Conservation (phyloP, 163 green algal species). For the Scenedesmus sp. region DNA sequence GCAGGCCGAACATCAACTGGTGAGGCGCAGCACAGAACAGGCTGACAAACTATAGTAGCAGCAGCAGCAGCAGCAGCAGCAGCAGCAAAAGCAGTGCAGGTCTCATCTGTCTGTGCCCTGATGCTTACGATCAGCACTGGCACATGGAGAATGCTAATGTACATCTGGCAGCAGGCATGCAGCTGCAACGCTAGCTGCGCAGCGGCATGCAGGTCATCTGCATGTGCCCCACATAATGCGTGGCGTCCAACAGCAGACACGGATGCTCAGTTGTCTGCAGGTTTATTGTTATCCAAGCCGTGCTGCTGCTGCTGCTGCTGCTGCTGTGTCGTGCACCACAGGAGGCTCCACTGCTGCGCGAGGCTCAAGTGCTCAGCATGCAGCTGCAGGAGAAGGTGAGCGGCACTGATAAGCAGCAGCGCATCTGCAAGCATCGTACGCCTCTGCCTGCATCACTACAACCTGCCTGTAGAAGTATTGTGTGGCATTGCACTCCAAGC, state of each 20-base stretch:
- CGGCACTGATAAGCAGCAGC: neutral
- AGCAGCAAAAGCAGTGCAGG: neutral
- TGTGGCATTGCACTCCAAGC: too few relatives aligned
- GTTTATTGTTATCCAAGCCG: too few relatives aligned
- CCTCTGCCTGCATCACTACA: neutral
- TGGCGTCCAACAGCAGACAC: neutral
- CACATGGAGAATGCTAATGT: too few relatives aligned
- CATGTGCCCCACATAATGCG: neutral
- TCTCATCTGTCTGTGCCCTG: too few relatives aligned
- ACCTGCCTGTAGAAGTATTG: too few relatives aligned
- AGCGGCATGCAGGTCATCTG: neutral
- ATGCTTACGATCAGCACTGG: too few relatives aligned
- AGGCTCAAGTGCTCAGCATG: neutral
- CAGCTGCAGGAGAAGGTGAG: conserved; percentile 16
- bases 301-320: neutral
- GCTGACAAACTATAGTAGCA: too few relatives aligned
- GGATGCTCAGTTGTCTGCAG: neutral
- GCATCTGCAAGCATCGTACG: neutral
- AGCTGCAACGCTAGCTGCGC: neutral
- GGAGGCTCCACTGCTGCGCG: conserved; percentile 15
- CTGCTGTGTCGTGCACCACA: neutral
- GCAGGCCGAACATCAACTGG: conserved; percentile 33
- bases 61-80: neutral
- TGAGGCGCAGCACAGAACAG: neutral
- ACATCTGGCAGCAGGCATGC: neutral